These are phyloP conservation scores for Eremochloa ophiuroides DNA, from an alignment of 176 grass and related monocot genomes.

Conservation along the genomic window DNA sequence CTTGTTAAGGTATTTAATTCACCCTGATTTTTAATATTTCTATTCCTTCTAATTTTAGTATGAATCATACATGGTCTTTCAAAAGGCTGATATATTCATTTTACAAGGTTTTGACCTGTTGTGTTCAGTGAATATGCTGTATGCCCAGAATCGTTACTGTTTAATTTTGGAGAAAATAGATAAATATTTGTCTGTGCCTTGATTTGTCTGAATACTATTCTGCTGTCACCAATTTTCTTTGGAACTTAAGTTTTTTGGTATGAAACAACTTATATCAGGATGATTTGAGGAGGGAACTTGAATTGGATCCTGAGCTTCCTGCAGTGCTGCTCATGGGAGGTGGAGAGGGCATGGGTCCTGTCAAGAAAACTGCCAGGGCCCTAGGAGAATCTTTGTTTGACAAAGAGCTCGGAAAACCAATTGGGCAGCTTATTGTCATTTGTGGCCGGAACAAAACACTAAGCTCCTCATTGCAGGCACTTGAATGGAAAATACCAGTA, in stretches of 20 bases:
- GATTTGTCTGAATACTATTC: background rate
- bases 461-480: constrained; percentile 58
- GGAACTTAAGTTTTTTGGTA: background rate
- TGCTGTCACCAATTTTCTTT: background rate
- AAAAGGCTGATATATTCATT: background rate
- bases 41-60: background rate
- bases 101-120: background rate
- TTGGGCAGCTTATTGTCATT: constrained; percentile 93
- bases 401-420: constrained; percentile 66
- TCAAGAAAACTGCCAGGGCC: constrained; percentile 90
- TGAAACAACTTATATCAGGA: constrained; percentile 36
- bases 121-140: background rate
- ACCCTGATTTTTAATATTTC: background rate
- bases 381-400: constrained; percentile 85
- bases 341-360: constrained; percentile 98
- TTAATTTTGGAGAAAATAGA: background rate
- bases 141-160: background rate
- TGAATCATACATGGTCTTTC: background rate
- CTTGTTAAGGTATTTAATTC: constrained; percentile 70
- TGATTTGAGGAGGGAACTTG: constrained; percentile 74
- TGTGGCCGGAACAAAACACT: constrained; percentile 94
- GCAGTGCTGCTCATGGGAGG: constrained; percentile 96
- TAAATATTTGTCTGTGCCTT: background rate
- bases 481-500: constrained; percentile 86
- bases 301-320: constrained; percentile 84